A percentile compares a stretch with the other conserved stretches of the same genome.
Evolutionary conservation across 176 grass and related monocot genomes (phyloP).

Genomic region (Aechmea fasciata): DNA sequence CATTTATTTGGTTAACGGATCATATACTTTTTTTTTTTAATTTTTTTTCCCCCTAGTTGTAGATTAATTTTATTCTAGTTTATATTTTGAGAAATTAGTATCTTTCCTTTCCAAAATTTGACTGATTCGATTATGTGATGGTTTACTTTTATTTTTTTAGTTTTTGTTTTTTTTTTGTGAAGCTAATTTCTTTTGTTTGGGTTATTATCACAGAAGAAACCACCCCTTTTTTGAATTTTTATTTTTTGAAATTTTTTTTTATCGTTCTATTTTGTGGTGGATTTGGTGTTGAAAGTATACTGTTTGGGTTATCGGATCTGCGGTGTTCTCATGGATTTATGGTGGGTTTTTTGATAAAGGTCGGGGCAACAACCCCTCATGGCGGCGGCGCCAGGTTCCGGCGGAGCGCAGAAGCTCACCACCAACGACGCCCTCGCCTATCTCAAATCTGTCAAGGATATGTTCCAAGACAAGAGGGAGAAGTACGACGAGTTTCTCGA

Average conservation of each 20-base stretch:
- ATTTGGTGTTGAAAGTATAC: neutral
- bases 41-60: too few relatives aligned
- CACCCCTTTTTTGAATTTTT: too few relatives aligned
- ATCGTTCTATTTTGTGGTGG: neutral
- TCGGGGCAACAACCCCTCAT: conserved; percentile 39
- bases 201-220: too few relatives aligned
- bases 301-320: neutral
- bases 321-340: conserved; percentile 8
- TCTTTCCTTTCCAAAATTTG: neutral
- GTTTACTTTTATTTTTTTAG: too few relatives aligned
- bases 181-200: neutral
- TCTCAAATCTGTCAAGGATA: conserved; percentile 90
- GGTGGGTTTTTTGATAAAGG: conserved; percentile 20
- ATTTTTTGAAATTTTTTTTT: neutral
- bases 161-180: neutral
- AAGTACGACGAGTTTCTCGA: conserved; percentile 99
- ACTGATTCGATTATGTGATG: too few relatives aligned
- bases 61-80: neutral
- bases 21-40: too few relatives aligned
- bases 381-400: conserved; percentile 24
- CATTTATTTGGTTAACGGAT: too few relatives aligned
- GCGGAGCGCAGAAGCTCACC: conserved; percentile 53
- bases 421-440: conserved; percentile 91
- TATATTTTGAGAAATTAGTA: conserved; percentile 4
- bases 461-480: conserved; percentile 92